These are phyloP conservation scores for Botrytis squamosa DNA, from an alignment of 2,329 filamentous ascomycete genomes.

Conservation along the genomic window DNA sequence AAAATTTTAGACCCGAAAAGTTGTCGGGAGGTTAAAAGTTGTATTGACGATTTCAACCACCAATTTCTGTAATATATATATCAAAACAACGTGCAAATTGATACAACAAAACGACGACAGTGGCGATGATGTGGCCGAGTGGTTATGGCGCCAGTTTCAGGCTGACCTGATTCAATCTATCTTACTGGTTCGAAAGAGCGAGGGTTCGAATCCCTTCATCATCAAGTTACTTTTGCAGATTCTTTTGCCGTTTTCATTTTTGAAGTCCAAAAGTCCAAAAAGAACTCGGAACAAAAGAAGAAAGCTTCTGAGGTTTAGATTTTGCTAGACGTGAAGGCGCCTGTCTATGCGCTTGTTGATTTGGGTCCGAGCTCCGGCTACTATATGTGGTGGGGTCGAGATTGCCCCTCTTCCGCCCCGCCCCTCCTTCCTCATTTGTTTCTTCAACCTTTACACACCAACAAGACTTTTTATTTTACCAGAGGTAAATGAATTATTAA, in stretches of 20 bases:
- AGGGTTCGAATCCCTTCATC: slow-evolving; percentile 39
- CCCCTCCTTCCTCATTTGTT: background rate
- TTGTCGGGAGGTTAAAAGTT: no score
- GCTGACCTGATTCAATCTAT: slow-evolving; percentile 23
- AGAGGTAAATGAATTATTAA: background rate
- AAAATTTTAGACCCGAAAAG: no score
- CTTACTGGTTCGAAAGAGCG: slow-evolving; percentile 38
- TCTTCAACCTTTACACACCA: background rate
- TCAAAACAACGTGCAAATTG: no score
- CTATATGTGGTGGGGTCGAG: background rate
- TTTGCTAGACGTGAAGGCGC: background rate
- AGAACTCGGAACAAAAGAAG: no score
- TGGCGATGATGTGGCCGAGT: slow-evolving; percentile 34
- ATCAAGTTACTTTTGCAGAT: no score
- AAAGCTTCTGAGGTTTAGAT: no score
- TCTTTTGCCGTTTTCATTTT: no score
- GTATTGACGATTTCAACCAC: no score
- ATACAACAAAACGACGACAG: no score
- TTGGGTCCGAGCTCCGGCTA: background rate
- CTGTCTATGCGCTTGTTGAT: background rate
- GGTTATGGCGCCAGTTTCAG: slow-evolving; percentile 43
- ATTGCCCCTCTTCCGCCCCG: background rate
- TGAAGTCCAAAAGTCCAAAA: no score
- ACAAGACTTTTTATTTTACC: background rate
- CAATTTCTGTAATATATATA: no score